These are phyloP conservation scores for Gossypium schwendimanii DNA, from an alignment of 441 rosid species.

Conservation along the genomic window DNA sequence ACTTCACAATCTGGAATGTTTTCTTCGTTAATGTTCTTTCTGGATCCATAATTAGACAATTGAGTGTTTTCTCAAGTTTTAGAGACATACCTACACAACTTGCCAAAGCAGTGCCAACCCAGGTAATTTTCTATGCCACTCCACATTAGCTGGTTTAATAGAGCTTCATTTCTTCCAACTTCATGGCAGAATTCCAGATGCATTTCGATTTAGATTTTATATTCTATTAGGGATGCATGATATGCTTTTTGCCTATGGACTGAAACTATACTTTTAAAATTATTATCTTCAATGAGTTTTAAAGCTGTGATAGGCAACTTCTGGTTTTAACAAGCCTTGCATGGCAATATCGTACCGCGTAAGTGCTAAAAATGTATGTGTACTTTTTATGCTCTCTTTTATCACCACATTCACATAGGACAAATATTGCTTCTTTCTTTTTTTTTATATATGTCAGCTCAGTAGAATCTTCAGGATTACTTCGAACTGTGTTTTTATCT, in stretches of 20 bases:
- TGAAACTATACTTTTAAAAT: not conserved
- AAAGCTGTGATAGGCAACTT: not conserved
- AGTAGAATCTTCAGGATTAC: not conserved
- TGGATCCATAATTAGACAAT: conserved; percentile 61
- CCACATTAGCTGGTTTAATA: conserved; percentile 3
- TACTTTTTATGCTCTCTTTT: not conserved
- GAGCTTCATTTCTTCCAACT: not conserved
- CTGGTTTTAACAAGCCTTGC: not conserved
- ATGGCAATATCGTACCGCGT: not conserved
- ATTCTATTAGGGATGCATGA: not conserved
- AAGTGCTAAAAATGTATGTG: not conserved
- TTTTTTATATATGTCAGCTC: not conserved
- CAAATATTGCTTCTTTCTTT: not conserved
- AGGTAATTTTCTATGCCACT: conserved; percentile 41
- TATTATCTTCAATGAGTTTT: not conserved
- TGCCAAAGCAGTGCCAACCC: conserved; percentile 73
- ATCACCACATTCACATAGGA: not conserved
- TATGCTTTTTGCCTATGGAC: not conserved
- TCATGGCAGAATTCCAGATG: not conserved
- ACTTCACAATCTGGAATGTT: conserved; percentile 69
- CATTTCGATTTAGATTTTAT: not conserved
- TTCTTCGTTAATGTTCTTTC: conserved; percentile 52
- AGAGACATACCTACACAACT: conserved; percentile 59
- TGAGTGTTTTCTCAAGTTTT: conserved; percentile 54
- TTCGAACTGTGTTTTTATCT: conserved; percentile 4